Conservation (phyloP, 768 basidiomycete genomes). For the Trametes maxima region DNA sequence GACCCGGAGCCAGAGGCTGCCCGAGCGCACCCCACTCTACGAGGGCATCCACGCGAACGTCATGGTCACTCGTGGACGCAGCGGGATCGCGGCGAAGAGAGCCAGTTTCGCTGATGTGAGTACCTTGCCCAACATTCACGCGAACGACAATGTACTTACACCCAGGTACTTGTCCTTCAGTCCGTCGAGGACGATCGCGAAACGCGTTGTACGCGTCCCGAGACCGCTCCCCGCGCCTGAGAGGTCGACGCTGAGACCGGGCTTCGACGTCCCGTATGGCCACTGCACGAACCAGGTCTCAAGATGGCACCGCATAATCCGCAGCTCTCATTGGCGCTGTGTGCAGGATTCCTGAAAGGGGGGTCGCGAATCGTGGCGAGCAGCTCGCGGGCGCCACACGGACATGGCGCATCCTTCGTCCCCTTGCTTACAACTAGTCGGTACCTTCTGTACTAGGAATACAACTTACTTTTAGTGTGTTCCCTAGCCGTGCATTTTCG, state of each 20-base stretch:
- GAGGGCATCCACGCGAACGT: slow-evolving; percentile 22
- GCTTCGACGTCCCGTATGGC: slow-evolving; percentile 35
- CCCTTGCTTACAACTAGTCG: no score
- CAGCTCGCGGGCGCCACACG: no score
- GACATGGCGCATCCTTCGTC: no score
- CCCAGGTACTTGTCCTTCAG: slow-evolving; percentile 65
- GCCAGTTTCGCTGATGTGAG: slow-evolving; percentile 13
- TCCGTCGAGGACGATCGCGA: slow-evolving; percentile 66
- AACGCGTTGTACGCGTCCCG: slow-evolving; percentile 47
- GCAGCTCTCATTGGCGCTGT: no score
- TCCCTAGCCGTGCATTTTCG: no score
- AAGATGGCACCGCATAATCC: no score
- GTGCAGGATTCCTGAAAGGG: no score
- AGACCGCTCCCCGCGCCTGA: slow-evolving; percentile 35
- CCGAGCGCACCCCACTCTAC: slow-evolving; percentile 12
- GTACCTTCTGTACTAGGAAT: no score
- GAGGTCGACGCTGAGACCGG: slow-evolving; percentile 56
- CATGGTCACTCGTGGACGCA: slow-evolving; percentile 24
- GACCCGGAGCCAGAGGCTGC: slow-evolving; percentile 27
- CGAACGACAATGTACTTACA: slow-evolving; percentile 19
- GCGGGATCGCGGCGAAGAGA: slow-evolving; percentile 8
- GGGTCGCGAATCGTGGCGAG: no score
- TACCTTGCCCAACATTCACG: no score
- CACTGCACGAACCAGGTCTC: no score
- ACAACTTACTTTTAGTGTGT: no score